Base-by-base conservation (phyloP, 2,329 filamentous ascomycete genomes). In the Monilinia aucupariae region DNA sequence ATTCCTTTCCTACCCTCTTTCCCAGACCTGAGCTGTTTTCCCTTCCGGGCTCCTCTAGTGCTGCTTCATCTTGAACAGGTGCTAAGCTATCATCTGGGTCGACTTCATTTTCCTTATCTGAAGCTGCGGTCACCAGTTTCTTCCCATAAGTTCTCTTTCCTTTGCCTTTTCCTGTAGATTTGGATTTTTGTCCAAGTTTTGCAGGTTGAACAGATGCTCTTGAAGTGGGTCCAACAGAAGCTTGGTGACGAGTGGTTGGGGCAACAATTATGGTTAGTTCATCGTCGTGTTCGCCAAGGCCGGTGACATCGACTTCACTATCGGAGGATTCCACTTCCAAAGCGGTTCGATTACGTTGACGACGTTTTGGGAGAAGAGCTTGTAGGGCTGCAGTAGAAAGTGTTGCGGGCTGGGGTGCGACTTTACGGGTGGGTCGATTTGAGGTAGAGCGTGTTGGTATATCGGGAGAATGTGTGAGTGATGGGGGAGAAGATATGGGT, bases 391-490 rank as follows among this genome's bases (percentile, higher is more conserved):
- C 75, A 8, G 75, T 76, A 12, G 73, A 72, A 27, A 72, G 70
- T 2, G 67, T 66, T 49, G 65, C 68, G 49, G 68, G 67, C 50
- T 68, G 69, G 41, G 68, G 69, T 17, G 61, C 60, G 54, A 64
- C 62, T 54, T 64, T 70, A 12, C 52, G 52, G 6, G 45, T 25
- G 2, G 25, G 45, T 32, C 55, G 45, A 47, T 65, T 69, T 8
- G 54, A 22, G 41, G 66, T 71, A 17, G 62, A 45, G 7, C 25
- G 53, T 8, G 59, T 59, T 20, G 54, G 62, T 55, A 64, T 62
- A 68, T 87, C 87, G 39, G 85, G 85, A 0, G 85, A 88, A 70
- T 88, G 85, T 4, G 85, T 88, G 4, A 88, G 76, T 0, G 85
- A 87, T 0, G 85, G 85, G 0, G 85, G 85, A 2, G 85, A 87